A percentile compares a stretch with the other conserved stretches of the same genome.
phyloP scores from a whole-genome alignment of 2,329 filamentous ascomycete genomes.

The Penicillium glabrum region DNA sequence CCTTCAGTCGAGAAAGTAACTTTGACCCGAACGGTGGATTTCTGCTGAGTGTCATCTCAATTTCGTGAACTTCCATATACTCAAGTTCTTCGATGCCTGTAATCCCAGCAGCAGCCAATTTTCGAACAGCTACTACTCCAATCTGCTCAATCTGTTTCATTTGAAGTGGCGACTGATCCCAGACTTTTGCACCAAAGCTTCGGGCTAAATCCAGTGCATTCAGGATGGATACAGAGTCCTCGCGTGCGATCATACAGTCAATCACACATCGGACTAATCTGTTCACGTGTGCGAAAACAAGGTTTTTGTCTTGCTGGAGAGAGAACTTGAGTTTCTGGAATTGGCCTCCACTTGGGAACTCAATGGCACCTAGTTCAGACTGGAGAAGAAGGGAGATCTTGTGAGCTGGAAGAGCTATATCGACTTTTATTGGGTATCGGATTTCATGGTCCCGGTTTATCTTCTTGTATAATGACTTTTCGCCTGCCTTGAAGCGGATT shows the following conservation, averaged over 20 bases:
- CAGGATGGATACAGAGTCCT: constrained; percentile 67
- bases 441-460: constrained; percentile 70
- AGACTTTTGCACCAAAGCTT: constrained; percentile 70
- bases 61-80: constrained; percentile 63
- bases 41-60: constrained; percentile 74
- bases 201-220: constrained; percentile 75
- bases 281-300: constrained; percentile 68
- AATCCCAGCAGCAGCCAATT: constrained; percentile 70
- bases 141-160: constrained; percentile 80
- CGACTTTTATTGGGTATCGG: constrained; percentile 69
- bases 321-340: constrained; percentile 56
- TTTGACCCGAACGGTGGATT: constrained; percentile 81
- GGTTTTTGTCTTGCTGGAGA: constrained; percentile 59
- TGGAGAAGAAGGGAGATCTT: constrained; percentile 81
- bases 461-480: constrained; percentile 68
- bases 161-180: constrained; percentile 80
- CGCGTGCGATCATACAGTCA: constrained; percentile 64
- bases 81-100: constrained; percentile 70
- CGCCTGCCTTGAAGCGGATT: constrained; percentile 67
- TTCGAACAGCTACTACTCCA: constrained; percentile 72
- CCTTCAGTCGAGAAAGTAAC: constrained; percentile 62
- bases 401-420: constrained; percentile 65
- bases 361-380: constrained; percentile 66
- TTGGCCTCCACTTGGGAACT: constrained; percentile 61
- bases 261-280: constrained; percentile 73